These are phyloP conservation scores for Cicer bijugum DNA, from an alignment of 306 rosid genomes.

Conservation along the genomic window DNA sequence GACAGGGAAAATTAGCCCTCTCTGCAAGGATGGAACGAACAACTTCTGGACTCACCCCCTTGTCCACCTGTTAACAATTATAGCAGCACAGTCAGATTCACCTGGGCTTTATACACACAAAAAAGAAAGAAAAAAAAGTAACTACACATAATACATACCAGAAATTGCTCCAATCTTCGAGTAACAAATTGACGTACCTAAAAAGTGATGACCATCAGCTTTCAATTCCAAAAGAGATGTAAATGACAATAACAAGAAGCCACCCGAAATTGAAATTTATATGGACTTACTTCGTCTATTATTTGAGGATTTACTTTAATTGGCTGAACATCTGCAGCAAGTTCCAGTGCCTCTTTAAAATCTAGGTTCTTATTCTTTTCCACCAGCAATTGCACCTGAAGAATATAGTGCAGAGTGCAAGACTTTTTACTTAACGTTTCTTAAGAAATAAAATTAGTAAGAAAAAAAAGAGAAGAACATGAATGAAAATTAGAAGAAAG, in stretches of 20 bases:
- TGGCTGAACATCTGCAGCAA: slow-evolving; percentile 78
- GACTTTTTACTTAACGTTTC: slow-evolving; percentile 19
- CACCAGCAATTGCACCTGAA: slow-evolving; percentile 88
- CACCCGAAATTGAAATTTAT: slow-evolving; percentile 18
- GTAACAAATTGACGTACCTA: slow-evolving; percentile 83
- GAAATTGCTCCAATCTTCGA: slow-evolving; percentile 89
- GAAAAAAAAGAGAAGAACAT: not conserved
- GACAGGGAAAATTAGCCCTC: slow-evolving; percentile 76
- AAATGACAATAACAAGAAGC: slow-evolving; percentile 4
- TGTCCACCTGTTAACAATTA: slow-evolving; percentile 70
- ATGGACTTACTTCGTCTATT: slow-evolving; percentile 59
- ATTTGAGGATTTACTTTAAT: slow-evolving; percentile 61
- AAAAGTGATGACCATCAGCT: slow-evolving; percentile 40
- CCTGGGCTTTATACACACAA: slow-evolving; percentile 9
- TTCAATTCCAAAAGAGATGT: slow-evolving; percentile 30
- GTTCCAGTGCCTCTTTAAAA: slow-evolving; percentile 73
- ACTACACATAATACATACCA: slow-evolving; percentile 57
- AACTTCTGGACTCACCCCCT: slow-evolving; percentile 75
- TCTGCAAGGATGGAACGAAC: slow-evolving; percentile 82
- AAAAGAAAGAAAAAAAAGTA: not conserved
- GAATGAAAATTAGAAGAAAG: slow-evolving; percentile 18
- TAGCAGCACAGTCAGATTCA: slow-evolving; percentile 21
- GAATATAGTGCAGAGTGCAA: slow-evolving; percentile 41
- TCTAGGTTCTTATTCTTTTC: slow-evolving; percentile 78
- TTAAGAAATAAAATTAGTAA: not conserved